Conservation (phyloP, 306 rosid species). For the Rosa rugosa region DNA sequence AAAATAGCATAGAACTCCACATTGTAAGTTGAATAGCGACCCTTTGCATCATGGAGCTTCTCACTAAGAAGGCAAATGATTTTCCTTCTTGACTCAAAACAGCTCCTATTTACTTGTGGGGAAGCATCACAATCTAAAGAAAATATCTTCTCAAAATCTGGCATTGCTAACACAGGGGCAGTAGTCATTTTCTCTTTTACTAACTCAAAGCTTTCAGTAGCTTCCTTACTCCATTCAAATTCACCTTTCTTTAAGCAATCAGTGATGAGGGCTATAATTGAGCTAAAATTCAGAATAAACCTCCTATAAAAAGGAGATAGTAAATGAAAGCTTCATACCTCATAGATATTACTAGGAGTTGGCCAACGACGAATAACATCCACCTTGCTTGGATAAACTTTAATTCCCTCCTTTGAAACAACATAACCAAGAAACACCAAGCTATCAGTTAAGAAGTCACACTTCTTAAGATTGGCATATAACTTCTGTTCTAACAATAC, state of each 20-base stretch:
- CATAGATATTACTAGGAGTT: background rate
- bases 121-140: background rate
- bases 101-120: background rate
- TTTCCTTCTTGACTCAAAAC: background rate
- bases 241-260: background rate
- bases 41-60: background rate
- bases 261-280: no score
- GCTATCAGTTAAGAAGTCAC: background rate
- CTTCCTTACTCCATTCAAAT: background rate
- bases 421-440: background rate
- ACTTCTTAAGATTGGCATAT: constrained; percentile 5
- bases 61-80: background rate
- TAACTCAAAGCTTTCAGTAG: background rate
- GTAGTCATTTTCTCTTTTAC: background rate
- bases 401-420: background rate
- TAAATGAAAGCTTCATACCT: background rate
- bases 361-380: background rate
- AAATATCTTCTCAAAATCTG: background rate
- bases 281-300: background rate
- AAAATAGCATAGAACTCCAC: background rate
- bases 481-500: background rate
- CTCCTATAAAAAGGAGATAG: background rate
- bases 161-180: background rate
- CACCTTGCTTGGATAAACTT: background rate
- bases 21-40: background rate